Percentiles rank a stretch among this genome's conserved stretches.
These are phyloP conservation scores for Murraya paniculata DNA, from an alignment of 345 rosid species.

Conservation along the genomic window DNA sequence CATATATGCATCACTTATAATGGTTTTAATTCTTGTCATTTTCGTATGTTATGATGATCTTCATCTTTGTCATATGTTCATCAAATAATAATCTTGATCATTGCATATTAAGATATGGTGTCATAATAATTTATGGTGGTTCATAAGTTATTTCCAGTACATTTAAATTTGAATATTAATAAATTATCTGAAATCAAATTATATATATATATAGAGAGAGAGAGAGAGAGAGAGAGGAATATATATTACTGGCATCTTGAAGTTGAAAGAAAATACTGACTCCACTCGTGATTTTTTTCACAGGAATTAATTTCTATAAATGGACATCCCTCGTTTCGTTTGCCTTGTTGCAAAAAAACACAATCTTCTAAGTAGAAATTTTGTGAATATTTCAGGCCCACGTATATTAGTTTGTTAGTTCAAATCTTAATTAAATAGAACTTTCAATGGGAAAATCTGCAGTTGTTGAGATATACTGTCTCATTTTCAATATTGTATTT, in stretches of 20 bases:
- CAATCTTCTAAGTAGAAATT: constrained; percentile 1
- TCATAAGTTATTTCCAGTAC: no score
- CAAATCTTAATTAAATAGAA: constrained; percentile 2
- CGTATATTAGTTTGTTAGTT: constrained; percentile 5
- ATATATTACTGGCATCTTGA: background rate
- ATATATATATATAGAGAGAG: background rate
- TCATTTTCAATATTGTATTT: constrained; percentile 8
- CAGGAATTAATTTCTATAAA: background rate
- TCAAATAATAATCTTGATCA: no score
- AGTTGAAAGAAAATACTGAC: background rate
- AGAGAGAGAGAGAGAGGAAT: background rate
- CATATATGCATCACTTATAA: no score
- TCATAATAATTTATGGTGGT: no score
- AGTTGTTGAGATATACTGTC: constrained; percentile 10
- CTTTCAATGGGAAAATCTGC: constrained; percentile 8
- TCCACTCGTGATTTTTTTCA: background rate
- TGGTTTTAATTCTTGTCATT: no score
- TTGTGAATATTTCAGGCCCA: background rate
- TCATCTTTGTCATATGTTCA: no score
- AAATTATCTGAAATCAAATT: no score
- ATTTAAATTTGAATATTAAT: background rate
- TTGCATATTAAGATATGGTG: no score
- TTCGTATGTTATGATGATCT: no score
- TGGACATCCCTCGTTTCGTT: background rate
- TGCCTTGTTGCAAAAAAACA: background rate